Conservation (phyloP, 208 protist species). For the Wallacemonas sp. region DNA sequence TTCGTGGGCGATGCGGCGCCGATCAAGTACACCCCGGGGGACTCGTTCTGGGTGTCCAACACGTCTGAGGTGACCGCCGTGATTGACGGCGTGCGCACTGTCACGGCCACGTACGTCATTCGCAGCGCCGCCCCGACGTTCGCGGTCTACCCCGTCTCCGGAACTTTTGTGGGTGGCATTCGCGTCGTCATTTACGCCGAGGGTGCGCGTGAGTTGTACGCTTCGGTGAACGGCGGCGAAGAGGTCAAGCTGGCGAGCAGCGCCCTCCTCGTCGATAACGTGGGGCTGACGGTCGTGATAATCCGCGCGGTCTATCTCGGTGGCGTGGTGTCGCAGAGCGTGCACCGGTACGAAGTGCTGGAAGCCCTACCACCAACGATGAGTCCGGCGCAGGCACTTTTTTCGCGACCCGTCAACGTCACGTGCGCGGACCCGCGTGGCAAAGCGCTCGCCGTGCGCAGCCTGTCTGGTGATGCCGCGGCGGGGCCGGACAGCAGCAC, state of each 20-base stretch:
- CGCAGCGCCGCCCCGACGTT: constrained; percentile 24
- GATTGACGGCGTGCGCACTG: constrained; percentile 23
- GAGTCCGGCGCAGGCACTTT: constrained; percentile 15
- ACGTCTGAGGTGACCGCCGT: constrained; percentile 45
- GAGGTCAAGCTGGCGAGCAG: constrained; percentile 1
- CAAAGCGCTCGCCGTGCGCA: constrained; percentile 10
- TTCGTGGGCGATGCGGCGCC: constrained; percentile 13
- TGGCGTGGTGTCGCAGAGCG: constrained; percentile 25
- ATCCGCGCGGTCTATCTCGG: constrained; percentile 34
- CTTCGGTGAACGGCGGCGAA: constrained; percentile 35
- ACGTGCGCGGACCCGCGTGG: constrained; percentile 37
- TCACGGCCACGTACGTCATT: constrained; percentile 36
- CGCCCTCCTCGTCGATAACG: background rate
- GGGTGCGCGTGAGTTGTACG: constrained; percentile 31
- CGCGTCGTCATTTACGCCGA: constrained; percentile 34
- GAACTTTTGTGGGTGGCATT: constrained; percentile 57
- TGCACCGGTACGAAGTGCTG: constrained; percentile 33
- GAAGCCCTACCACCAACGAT: constrained; percentile 27
- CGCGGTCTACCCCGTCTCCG: constrained; percentile 43
- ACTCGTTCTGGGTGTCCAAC: constrained; percentile 46
- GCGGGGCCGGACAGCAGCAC: background rate
- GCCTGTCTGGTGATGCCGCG: constrained; percentile 7
- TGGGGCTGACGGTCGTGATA: constrained; percentile 1
- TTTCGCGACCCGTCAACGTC: constrained; percentile 30
- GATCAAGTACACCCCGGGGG: constrained; percentile 23